These are phyloP conservation scores for Rhizopus sp. DNA, from an alignment of 371 early-diverging fungal genomes.

Conservation along the genomic window DNA sequence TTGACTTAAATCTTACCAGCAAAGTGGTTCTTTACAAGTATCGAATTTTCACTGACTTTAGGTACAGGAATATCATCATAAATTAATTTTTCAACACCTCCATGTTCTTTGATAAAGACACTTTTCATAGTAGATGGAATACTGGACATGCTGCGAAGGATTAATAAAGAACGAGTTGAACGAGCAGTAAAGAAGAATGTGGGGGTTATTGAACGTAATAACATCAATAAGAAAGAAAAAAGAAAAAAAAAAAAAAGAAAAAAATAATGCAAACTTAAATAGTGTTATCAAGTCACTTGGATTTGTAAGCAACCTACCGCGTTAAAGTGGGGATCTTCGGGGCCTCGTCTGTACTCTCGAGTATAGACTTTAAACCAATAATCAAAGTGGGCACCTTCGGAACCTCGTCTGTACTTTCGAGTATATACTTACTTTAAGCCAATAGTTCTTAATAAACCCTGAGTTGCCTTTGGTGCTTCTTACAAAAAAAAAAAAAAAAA, in stretches of 20 bases:
- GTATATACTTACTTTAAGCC: too few relatives aligned
- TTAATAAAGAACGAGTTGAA: background rate
- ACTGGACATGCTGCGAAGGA: conserved; percentile 33
- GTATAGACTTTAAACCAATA: too few relatives aligned
- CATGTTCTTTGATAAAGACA: conserved; percentile 66
- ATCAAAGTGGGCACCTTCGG: too few relatives aligned
- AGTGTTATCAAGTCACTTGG: background rate
- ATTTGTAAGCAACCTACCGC: background rate
- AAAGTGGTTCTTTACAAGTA: conserved; percentile 80
- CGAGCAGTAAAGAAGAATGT: background rate
- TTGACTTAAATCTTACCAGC: conserved; percentile 43
- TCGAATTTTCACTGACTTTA: conserved; percentile 47
- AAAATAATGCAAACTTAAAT: background rate
- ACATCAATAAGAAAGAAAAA: conserved; percentile 1
- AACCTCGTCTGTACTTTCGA: too few relatives aligned
- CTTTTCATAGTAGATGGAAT: conserved; percentile 62
- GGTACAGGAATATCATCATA: conserved; percentile 56
- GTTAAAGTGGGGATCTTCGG: too few relatives aligned
- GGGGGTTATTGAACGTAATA: background rate
- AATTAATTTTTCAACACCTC: conserved; percentile 74
- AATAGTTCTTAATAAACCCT: too few relatives aligned
- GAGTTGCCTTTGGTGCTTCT: too few relatives aligned
- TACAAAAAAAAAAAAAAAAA: too few relatives aligned
- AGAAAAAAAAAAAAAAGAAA: too few relatives aligned
- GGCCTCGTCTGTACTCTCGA: too few relatives aligned